phyloP scores from a whole-genome alignment of 331 rosid genomes.

The Malus hybrid region DNA sequence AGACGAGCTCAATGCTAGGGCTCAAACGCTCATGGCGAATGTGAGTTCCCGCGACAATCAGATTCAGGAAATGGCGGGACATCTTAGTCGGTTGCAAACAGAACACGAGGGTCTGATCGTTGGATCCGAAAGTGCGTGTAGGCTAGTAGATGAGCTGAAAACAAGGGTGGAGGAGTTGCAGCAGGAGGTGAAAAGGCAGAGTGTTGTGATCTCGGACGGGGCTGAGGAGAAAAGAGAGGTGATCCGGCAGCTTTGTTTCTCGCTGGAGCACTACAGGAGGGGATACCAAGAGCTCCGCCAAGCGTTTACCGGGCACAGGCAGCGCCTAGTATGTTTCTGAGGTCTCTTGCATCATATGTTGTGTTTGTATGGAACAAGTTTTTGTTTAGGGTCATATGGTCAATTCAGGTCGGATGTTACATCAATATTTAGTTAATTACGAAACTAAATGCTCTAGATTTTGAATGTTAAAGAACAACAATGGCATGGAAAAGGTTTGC shows the following conservation, averaged over 20 bases:
- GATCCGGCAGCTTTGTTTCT: slow-evolving; percentile 70
- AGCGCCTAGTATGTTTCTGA: background rate
- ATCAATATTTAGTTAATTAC: no score
- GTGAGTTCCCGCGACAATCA: slow-evolving; percentile 34
- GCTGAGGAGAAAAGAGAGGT: slow-evolving; percentile 85
- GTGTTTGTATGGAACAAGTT: no score
- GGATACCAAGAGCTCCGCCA: slow-evolving; percentile 63
- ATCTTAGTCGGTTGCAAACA: slow-evolving; percentile 13
- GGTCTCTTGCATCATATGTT: slow-evolving; percentile 6
- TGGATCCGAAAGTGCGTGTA: slow-evolving; percentile 28
- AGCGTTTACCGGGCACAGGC: slow-evolving; percentile 38
- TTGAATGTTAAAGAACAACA: background rate
- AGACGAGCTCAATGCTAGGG: slow-evolving; percentile 35
- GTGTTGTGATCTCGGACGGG: slow-evolving; percentile 41
- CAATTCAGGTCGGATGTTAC: no score
- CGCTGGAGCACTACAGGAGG: slow-evolving; percentile 62
- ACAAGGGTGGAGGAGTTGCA: slow-evolving; percentile 43
- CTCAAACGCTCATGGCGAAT: slow-evolving; percentile 37
- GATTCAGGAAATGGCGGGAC: slow-evolving; percentile 36
- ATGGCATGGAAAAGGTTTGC: background rate
- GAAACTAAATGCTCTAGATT: background rate
- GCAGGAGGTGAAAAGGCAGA: slow-evolving; percentile 47
- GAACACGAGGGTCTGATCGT: slow-evolving; percentile 31
- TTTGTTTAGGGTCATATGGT: no score
- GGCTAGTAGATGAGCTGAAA: slow-evolving; percentile 38